Base-by-base conservation (phyloP, 2,329 filamentous ascomycete species). In the Cyanodermella asteris region DNA sequence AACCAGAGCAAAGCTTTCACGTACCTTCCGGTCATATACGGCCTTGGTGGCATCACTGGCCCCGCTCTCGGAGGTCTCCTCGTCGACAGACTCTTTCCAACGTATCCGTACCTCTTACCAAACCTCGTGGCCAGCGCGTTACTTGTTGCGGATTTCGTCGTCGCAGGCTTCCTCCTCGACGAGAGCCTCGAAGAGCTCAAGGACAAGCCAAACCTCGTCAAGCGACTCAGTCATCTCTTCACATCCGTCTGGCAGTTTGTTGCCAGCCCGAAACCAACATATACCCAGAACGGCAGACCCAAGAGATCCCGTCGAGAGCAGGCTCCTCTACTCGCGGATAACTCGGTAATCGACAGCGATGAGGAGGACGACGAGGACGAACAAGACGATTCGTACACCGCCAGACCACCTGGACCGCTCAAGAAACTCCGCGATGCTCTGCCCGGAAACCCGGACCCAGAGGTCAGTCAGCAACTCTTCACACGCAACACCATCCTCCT, bases 11-110 rank as follows among this genome's bases (percentile, higher is more conserved):
- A 65, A 26, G 87, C 81, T 0, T 97, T 97, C 40, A 87, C 77
- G 2, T 97, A 91, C 53, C 56, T 97, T 20, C 87, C 87, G 0
- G 74, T 94, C 19, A 72, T 94, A n/a, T 97, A 97, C 47, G 84
- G 84, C 4, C 57, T 97, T 17, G 87, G 87, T 11, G 78, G 77
- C 21, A 91, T 97, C 32, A 87, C 82, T 0, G 87, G 87, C 0
- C 87, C 87, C 1, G 69, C 90, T 2, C 51, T 94, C n/a, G 87
- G 87, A 9, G 87, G 87, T 0, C 45, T 93, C 20, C 50, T 94
- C 27, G 75, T 91, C 0, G 63, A 64, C 23, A n/a, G n/a, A n/a
- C n/a, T n/a, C n/a, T n/a, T n/a, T n/a, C n/a, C n/a, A n/a, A 55
- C 58, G 2, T 84, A 78, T 43, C 87, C 87, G 0, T 97, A 90